Conservation (phyloP, 805 yeast species). For the Wickerhamomyces sydowiorum region DNA sequence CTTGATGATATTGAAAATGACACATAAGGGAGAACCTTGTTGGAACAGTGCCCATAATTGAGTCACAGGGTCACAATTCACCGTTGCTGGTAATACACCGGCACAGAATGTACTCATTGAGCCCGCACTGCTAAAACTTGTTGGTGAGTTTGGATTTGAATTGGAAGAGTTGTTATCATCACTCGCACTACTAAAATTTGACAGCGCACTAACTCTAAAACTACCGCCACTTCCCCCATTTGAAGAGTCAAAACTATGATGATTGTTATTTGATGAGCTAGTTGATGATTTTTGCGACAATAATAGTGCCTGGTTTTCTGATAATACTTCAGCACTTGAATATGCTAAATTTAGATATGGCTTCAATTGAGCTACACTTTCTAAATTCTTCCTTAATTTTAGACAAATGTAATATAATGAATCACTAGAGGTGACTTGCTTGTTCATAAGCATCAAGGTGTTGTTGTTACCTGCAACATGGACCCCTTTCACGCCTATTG, state of each 20-base stretch:
- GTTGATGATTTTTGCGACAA: conserved; percentile 30
- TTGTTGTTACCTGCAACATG: conserved; percentile 9
- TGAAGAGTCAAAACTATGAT: conserved; percentile 12
- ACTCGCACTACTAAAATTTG: conserved; percentile 26
- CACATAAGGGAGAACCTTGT: conserved; percentile 88
- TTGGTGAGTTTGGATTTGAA: conserved; percentile 21
- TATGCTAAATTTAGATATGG: conserved; percentile 63
- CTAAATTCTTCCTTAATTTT: conserved; percentile 48
- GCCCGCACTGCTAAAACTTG: conserved; percentile 18
- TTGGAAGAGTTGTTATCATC: conserved; percentile 26
- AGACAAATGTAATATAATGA: conserved; percentile 67
- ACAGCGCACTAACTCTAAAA: conserved; percentile 28
- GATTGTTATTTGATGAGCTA: conserved; percentile 3
- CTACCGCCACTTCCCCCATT: conserved; percentile 14
- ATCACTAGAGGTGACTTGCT: conserved; percentile 53
- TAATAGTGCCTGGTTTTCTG: conserved; percentile 64
- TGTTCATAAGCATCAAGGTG: conserved; percentile 49
- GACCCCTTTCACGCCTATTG: background rate
- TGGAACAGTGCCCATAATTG: conserved; percentile 84
- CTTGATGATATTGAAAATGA: conserved; percentile 67
- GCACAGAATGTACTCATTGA: conserved; percentile 56
- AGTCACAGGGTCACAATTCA: conserved; percentile 86
- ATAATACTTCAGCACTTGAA: conserved; percentile 57
- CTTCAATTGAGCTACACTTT: conserved; percentile 57
- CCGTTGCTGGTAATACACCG: conserved; percentile 70